Evolutionary conservation across 345 rosid genomes (phyloP).

Genomic region (Acer saccharum): DNA sequence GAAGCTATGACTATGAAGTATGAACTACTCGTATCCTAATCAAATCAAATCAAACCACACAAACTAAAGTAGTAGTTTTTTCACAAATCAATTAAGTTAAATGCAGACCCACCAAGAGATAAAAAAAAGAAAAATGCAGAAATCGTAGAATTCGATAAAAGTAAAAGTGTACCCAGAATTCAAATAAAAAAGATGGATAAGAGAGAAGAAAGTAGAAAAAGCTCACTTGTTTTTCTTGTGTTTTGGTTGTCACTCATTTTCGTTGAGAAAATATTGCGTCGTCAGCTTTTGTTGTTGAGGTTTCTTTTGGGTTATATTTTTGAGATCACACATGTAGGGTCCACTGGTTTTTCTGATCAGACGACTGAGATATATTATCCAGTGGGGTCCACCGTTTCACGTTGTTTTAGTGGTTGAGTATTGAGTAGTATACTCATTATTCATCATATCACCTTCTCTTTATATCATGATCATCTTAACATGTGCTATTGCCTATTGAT

Average conservation of each 20-base stretch:
- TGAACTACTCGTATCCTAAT: background rate
- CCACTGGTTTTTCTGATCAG: background rate
- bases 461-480: background rate
- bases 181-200: background rate
- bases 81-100: conserved; percentile 13
- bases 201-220: background rate
- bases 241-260: conserved; percentile 13
- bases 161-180: background rate
- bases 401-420: background rate
- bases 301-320: background rate
- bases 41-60: conserved; percentile 2
- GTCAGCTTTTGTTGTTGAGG: conserved; percentile 9
- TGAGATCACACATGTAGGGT: background rate
- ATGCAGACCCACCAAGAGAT: conserved; percentile 7
- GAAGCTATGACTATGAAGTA: background rate
- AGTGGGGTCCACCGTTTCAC: background rate
- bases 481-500: too few species aligned
- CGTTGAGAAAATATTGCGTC: conserved; percentile 18
- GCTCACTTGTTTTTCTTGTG: conserved; percentile 6
- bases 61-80: background rate
- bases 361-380: background rate
- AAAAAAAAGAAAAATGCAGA: background rate
- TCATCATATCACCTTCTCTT: background rate
- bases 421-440: background rate
- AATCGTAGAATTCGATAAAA: background rate